Evolutionary conservation across 2,329 filamentous ascomycete species (phyloP), one percentile per base, ranked within the genome.

Genomic region (Pyricularia grisea): DNA sequence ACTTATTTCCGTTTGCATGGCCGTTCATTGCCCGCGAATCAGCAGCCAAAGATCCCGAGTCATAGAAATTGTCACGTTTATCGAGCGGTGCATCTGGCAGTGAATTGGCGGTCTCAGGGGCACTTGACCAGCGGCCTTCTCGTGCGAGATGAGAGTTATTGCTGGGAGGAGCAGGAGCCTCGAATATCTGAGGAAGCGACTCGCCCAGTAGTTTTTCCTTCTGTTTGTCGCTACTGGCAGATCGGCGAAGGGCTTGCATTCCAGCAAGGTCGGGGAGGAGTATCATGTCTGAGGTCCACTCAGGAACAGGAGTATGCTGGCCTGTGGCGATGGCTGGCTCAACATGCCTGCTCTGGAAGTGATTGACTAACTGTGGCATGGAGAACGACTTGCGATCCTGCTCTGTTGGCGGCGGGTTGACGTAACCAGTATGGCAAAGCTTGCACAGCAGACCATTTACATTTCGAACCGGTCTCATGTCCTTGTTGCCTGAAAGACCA

Each of bases 321-420:
- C 68, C 73, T 63, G 71, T 71, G 64, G 61, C 65, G 69, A 71
- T 71, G 50, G 74, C 72, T 14, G 74, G 74, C 66, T 78, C 74
- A 25, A 79, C 68, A 71, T 85, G 83, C 25, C 75, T 75, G 66
- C 74, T 74, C 58, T 87, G 84, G 69, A 88, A 87, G 72, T 89
- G 84, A 69, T 83, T 85, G 71, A 86, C 84, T 69, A 92, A 83
- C 68, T 85, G 83, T 31, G 87, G 82, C 20, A 91, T 78, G n/a
- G 85, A 86, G 70, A 85, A 84, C 11, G 81, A 77, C 66, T 77
- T 80, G 65, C 77, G 77, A 60, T 80, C 79, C 68, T 77, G 72
- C 50, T 75, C 71, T 55, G 72, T 68, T 7, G 72, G 69, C 6
- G 70, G 64, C 28, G 75, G 76, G 42, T 74, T 72, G 30, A 71